A percentile compares a stretch with the other conserved stretches of the same genome.
Evolutionary conservation across 2,329 filamentous ascomycete genomes (phyloP).

Genomic region (Zymoseptoria crescenta): DNA sequence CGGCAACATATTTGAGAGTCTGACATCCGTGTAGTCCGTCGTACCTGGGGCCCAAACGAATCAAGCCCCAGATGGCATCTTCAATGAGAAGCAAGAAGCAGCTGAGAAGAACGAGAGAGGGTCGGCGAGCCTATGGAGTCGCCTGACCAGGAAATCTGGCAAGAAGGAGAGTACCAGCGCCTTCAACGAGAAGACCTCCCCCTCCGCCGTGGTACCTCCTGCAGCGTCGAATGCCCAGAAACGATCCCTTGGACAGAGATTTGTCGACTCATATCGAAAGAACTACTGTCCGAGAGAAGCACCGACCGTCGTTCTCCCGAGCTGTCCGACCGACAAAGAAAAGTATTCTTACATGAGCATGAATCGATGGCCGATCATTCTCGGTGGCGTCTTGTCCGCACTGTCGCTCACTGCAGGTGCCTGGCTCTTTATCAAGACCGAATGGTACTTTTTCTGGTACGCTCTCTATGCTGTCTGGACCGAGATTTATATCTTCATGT

Average conservation of each 20-base stretch:
- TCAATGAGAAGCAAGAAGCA: too few relatives aligned
- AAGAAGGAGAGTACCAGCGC: too few relatives aligned
- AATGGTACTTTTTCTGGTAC: conserved; percentile 34
- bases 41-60: too few relatives aligned
- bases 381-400: conserved; percentile 36
- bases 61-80: too few relatives aligned
- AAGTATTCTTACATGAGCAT: conserved; percentile 35
- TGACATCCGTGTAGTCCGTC: too few relatives aligned
- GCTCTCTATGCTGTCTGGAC: conserved; percentile 30
- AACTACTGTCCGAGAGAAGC: conserved; percentile 13
- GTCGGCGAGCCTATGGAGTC: neutral
- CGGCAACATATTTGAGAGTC: too few relatives aligned
- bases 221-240: neutral
- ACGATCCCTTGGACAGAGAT: neutral
- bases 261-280: neutral
- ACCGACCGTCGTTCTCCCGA: conserved; percentile 27
- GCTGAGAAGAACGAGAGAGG: too few relatives aligned
- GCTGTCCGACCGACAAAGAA: conserved; percentile 34
- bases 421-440: conserved; percentile 33
- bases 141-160: neutral
- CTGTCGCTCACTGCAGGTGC: conserved; percentile 36
- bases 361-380: conserved; percentile 35
- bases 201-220: neutral
- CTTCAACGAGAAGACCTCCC: too few relatives aligned
- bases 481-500: conserved; percentile 36